These are phyloP conservation scores for Monosporascus cannonballus DNA, from an alignment of 2,329 filamentous ascomycete species.

Conservation along the genomic window DNA sequence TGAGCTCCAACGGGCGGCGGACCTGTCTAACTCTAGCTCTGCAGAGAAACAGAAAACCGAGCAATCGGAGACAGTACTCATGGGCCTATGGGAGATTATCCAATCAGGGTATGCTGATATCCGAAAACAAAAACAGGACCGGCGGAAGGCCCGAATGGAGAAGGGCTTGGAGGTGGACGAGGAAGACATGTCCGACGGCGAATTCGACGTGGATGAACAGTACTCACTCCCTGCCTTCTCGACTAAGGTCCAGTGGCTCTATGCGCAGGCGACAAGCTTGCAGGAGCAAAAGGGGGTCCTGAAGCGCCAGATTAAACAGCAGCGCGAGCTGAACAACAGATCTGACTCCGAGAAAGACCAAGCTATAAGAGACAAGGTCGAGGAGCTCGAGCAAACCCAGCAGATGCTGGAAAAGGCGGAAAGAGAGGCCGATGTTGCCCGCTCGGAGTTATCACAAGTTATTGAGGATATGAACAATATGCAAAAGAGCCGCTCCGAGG, in stretches of 20 bases:
- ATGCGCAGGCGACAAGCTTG: constrained; percentile 67
- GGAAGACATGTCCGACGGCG: constrained; percentile 57
- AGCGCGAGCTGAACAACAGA: constrained; percentile 85
- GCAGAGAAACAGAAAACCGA: constrained; percentile 36
- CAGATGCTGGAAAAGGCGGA: constrained; percentile 22
- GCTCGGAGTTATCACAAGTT: constrained; percentile 43
- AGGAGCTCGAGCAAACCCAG: constrained; percentile 45
- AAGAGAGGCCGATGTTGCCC: constrained; percentile 30
- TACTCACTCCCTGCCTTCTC: constrained; percentile 75
- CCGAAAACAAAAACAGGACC: constrained; percentile 47
- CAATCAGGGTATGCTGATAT: constrained; percentile 49
- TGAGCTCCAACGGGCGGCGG: constrained; percentile 32
- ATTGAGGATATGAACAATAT: constrained; percentile 41
- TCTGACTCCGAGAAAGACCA: constrained; percentile 67
- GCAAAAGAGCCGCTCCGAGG: constrained; percentile 26
- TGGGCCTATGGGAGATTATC: constrained; percentile 52
- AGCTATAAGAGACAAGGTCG: constrained; percentile 52
- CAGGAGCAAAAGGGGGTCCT: constrained; percentile 86
- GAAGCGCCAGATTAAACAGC: constrained; percentile 89
- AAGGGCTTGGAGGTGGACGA: constrained; percentile 54
- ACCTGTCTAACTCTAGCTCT: constrained; percentile 24
- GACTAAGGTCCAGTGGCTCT: constrained; percentile 71
- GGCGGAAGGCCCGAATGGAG: constrained; percentile 45
- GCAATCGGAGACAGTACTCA: constrained; percentile 51
- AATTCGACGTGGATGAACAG: constrained; percentile 50